phyloP scores from a whole-genome alignment of 768 basidiomycete genomes.

The Melanogaster broomeanus region DNA sequence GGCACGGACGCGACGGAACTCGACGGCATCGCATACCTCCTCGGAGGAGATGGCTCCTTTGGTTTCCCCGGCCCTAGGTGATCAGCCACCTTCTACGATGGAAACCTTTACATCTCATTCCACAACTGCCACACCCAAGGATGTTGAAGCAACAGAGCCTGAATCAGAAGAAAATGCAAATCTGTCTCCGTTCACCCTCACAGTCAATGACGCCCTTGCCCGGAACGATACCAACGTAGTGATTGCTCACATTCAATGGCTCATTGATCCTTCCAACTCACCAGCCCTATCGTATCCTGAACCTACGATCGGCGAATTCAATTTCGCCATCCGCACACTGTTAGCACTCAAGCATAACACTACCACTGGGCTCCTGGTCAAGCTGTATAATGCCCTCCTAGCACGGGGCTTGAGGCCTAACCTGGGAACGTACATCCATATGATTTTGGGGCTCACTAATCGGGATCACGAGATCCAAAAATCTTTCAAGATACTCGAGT shows the following conservation, averaged over 20 bases:
- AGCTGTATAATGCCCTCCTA: conserved; percentile 75
- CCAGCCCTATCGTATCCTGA: conserved; percentile 21
- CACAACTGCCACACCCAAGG: conserved; percentile 5
- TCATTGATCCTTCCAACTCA: conserved; percentile 36
- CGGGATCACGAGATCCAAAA: conserved; percentile 67
- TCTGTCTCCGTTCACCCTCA: conserved; percentile 20
- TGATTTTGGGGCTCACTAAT: conserved; percentile 62
- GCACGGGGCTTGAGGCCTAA: conserved; percentile 62
- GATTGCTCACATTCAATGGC: conserved; percentile 23
- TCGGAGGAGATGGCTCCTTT: conserved; percentile 20
- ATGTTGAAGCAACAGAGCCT: conserved; percentile 31
- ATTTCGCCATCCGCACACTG: conserved; percentile 53
- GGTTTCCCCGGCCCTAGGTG: conserved; percentile 16
- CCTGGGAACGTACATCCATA: conserved; percentile 54
- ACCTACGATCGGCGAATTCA: conserved; percentile 57
- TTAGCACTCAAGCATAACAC: conserved; percentile 39
- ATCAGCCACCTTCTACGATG: conserved; percentile 1
- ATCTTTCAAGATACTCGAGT: conserved; percentile 44
- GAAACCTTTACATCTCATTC: not conserved
- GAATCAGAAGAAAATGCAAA: not conserved
- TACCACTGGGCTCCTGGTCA: conserved; percentile 59
- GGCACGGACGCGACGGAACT: conserved; percentile 49
- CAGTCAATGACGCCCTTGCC: conserved; percentile 19
- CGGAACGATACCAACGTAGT: conserved; percentile 9
- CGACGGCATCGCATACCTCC: conserved; percentile 38